Evolutionary conservation across 164 flowering plant genomes (phyloP).

Genomic region (Litsea cubeba): DNA sequence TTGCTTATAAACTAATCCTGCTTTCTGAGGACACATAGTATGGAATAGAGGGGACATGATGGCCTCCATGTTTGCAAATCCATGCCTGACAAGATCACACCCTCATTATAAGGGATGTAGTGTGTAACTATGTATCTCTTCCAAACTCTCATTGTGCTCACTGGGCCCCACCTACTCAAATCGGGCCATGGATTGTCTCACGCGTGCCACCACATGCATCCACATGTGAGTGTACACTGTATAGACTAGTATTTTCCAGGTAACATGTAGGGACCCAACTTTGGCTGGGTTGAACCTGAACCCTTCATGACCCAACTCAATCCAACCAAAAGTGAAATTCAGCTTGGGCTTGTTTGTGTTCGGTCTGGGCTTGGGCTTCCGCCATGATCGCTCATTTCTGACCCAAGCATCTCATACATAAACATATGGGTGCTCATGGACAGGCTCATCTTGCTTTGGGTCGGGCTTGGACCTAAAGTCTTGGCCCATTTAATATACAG

Average conservation of each 20-base stretch:
- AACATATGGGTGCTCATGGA: too few relatives aligned
- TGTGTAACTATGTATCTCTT: conserved; percentile 22
- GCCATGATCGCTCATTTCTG: too few relatives aligned
- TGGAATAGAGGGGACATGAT: conserved; percentile 59
- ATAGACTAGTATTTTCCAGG: neutral
- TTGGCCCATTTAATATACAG: too few relatives aligned
- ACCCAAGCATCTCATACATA: too few relatives aligned
- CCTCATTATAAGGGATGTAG: conserved; percentile 7
- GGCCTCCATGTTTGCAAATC: conserved; percentile 61
- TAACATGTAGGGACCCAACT: neutral
- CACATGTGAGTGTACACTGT: neutral
- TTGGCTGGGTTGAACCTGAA: too few relatives aligned
- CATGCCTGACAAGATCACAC: conserved; percentile 34
- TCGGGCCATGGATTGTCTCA: neutral
- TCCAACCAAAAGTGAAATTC: too few relatives aligned
- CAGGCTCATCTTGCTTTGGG: too few relatives aligned
- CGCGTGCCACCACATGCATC: neutral
- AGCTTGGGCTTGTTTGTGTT: too few relatives aligned
- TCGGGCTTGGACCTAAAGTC: too few relatives aligned
- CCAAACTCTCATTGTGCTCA: conserved; percentile 18
- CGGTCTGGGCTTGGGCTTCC: too few relatives aligned
- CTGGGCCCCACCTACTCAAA: neutral
- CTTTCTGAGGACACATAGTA: conserved; percentile 35
- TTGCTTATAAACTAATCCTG: conserved; percentile 28
- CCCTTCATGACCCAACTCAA: too few relatives aligned